phyloP scores from a whole-genome alignment of 208 protist genomes.

The Trypanosoma vivax region DNA sequence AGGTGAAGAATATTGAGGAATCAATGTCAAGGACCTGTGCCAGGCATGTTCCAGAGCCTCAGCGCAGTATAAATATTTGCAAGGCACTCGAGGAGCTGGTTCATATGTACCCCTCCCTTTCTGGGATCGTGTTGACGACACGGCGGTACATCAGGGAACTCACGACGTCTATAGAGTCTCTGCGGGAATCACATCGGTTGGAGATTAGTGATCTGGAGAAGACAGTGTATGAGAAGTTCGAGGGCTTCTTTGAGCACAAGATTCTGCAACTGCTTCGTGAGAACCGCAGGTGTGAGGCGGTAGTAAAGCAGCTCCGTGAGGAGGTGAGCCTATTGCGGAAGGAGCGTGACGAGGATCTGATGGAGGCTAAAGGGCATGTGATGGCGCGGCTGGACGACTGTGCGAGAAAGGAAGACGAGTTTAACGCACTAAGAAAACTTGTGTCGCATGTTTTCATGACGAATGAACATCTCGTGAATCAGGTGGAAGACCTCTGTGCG shows the following conservation, averaged over 20 bases:
- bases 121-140: conserved; percentile 19
- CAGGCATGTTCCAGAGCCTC: conserved; percentile 22
- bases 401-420: conserved; percentile 66
- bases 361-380: conserved; percentile 44
- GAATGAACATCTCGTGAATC: conserved; percentile 54
- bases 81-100: conserved; percentile 33
- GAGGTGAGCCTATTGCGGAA: conserved; percentile 39
- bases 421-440: conserved; percentile 55
- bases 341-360: conserved; percentile 57
- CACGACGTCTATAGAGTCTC: conserved; percentile 3
- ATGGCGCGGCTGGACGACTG: conserved; percentile 52
- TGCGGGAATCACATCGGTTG: conserved; percentile 17
- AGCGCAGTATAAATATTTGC: conserved; percentile 23
- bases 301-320: conserved; percentile 25
- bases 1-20: conserved; percentile 29
- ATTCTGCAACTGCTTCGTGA: conserved; percentile 43
- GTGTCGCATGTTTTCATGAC: conserved; percentile 72
- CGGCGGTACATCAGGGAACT: conserved; percentile 39
- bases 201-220: conserved; percentile 36
- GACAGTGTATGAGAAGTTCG: conserved; percentile 37
- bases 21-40: conserved; percentile 26
- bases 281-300: conserved; percentile 26
- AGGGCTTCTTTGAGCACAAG: conserved; percentile 65
- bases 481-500: conserved; percentile 49
- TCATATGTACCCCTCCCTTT: conserved; percentile 30